These are phyloP conservation scores for Margaritispora aquatica DNA, from an alignment of 495 filamentous ascomycete genomes.

Conservation along the genomic window DNA sequence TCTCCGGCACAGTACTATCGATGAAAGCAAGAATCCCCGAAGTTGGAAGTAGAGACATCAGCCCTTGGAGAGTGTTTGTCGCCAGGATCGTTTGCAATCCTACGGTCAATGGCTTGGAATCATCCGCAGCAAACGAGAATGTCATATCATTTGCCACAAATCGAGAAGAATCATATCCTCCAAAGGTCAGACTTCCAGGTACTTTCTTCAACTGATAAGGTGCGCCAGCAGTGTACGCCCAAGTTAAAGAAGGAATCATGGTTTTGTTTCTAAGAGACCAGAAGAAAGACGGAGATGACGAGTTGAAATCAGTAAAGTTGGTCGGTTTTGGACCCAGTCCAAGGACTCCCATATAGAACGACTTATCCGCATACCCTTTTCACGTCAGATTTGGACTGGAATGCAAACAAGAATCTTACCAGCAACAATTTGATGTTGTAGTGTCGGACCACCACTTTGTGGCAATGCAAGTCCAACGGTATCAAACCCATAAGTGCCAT, in stretches of 20 bases:
- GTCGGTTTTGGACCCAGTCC: slow-evolving; percentile 8
- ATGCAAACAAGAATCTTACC: slow-evolving; percentile 1
- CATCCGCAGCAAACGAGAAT: slow-evolving; percentile 39
- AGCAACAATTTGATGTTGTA: slow-evolving; percentile 34
- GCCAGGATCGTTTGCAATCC: slow-evolving; percentile 38
- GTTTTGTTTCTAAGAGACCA: slow-evolving; percentile 37
- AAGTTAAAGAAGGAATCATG: slow-evolving; percentile 43
- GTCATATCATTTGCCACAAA: slow-evolving; percentile 40
- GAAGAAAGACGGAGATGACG: slow-evolving; percentile 36
- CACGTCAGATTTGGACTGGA: slow-evolving; percentile 14
- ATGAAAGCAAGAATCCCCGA: slow-evolving; percentile 33
- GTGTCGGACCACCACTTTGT: slow-evolving; percentile 32
- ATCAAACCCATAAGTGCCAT: slow-evolving; percentile 42
- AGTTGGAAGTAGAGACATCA: slow-evolving; percentile 23
- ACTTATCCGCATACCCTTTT: slow-evolving; percentile 28
- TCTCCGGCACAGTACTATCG: slow-evolving; percentile 46
- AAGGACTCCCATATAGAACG: slow-evolving; percentile 8
- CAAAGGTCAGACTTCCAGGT: slow-evolving; percentile 44
- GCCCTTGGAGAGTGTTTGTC: slow-evolving; percentile 12
- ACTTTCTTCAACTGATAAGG: slow-evolving; percentile 40
- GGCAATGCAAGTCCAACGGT: slow-evolving; percentile 37
- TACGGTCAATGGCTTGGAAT: slow-evolving; percentile 42
- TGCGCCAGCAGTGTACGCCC: slow-evolving; percentile 49
- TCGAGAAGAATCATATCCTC: slow-evolving; percentile 47
- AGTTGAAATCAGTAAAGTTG: slow-evolving; percentile 22